These are phyloP conservation scores for Sarocladium brachiariae DNA, from an alignment of 2,329 filamentous ascomycete species.

Conservation along the genomic window DNA sequence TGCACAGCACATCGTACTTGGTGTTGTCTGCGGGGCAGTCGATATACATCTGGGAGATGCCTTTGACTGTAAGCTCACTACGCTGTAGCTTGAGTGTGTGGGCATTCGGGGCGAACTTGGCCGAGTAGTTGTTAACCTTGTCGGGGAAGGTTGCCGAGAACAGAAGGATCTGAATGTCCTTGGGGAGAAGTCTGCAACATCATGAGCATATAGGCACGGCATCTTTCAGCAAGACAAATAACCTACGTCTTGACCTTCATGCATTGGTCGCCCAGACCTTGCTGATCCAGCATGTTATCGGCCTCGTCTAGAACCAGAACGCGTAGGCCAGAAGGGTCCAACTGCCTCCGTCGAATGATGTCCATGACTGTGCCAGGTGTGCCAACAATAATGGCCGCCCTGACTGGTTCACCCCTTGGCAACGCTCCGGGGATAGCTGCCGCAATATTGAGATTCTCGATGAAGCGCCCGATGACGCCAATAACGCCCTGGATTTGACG, in stretches of 20 bases:
- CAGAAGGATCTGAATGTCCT: constrained; percentile 74
- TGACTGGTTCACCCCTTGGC: constrained; percentile 60
- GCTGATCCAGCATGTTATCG: constrained; percentile 97
- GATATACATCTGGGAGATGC: constrained; percentile 96
- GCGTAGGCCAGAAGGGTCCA: constrained; percentile 66
- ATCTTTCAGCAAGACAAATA: not conserved
- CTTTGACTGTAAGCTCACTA: constrained; percentile 89
- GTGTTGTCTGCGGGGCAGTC: constrained; percentile 76
- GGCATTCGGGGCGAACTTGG: constrained; percentile 75
- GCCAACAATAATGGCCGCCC: constrained; percentile 78
- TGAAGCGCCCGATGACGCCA: constrained; percentile 74
- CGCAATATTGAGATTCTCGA: constrained; percentile 66
- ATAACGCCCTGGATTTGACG: constrained; percentile 89
- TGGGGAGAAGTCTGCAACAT: constrained; percentile 58
- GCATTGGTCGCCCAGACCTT: constrained; percentile 93
- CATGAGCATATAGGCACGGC: not conserved
- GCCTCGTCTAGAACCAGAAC: constrained; percentile 92
- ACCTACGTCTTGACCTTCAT: constrained; percentile 73
- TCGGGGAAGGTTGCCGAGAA: constrained; percentile 94
- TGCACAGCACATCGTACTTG: constrained; percentile 84
- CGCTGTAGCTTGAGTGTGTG: constrained; percentile 83
- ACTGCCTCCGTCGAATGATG: constrained; percentile 67
- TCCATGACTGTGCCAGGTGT: constrained; percentile 93
- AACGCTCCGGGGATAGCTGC: constrained; percentile 77
- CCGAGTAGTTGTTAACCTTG: constrained; percentile 76